Evolutionary conservation across 345 rosid species (phyloP), one percentile per base, ranked within the genome.

Genomic region (Hevea brasiliensis): DNA sequence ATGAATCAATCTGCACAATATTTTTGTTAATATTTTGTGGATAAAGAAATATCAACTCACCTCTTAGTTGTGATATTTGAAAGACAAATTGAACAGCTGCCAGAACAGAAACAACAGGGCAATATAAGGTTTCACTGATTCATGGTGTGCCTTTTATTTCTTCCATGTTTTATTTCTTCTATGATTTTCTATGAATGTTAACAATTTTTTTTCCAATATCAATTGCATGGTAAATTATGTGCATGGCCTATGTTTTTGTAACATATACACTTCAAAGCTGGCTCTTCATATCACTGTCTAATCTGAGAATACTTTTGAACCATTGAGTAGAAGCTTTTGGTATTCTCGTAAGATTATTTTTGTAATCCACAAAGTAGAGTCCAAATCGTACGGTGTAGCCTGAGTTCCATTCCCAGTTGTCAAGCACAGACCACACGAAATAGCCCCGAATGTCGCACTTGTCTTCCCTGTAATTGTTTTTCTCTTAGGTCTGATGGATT

Each of bases 361-460:
- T 89, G 81, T 86, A 90, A 57, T 94, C 97, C 45, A 92, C 90
- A 75, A 80, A 86, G 79, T 94, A 90, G 18, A 92, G 87, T 78
- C 97, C 94, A 40, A 94, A 94, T 59, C 97, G 81, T 17, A 94
- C 97, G 0, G 97, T 92, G 73, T 90, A 92, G 37, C 97, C 97
- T 8, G 84, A 87, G 84, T 90, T 94, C 98, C 98, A 92, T 72
- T 94, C 98, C 97, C 92, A 92, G 69, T 94, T 94, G 79, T 94
- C 98, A 4, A 90, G 89, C 92, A 92, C 80, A 20, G 97, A 92
- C 98, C 97, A 92, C 18, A 83, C 86, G 62, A 90, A 94, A 60
- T 90, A 94, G 6, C 97, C 96, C 3, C 85, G 86, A 8, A 92
- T 79, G 32, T 92, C 77, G 24, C 93, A 92, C 7, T 72, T 67